These are phyloP conservation scores for Artemisia tridentata DNA, from an alignment of 129 eudicot genomes.

Conservation along the genomic window DNA sequence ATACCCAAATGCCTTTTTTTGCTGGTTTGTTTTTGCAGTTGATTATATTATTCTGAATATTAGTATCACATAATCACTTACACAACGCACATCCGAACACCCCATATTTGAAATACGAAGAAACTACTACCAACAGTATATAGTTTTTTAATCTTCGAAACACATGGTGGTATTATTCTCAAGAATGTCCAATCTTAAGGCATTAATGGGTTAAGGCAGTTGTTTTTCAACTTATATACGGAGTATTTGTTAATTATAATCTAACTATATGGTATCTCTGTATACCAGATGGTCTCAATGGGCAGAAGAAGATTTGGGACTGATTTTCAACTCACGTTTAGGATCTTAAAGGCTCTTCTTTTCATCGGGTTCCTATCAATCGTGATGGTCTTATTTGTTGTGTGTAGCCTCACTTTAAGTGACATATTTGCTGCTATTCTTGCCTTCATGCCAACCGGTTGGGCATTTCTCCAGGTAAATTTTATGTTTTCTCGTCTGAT, in stretches of 20 bases:
- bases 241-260: not conserved
- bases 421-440: slow-evolving; percentile 84
- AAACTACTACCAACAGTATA: not conserved
- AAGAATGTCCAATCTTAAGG: slow-evolving; percentile 3
- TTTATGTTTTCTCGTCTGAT: not conserved
- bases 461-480: slow-evolving; percentile 92
- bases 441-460: slow-evolving; percentile 94
- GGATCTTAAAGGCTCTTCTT: slow-evolving; percentile 91
- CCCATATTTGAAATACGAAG: not conserved
- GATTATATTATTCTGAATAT: too few species aligned
- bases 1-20: too few species aligned
- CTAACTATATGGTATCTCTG: slow-evolving; percentile 23
- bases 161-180: not conserved
- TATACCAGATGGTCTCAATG: slow-evolving; percentile 77
- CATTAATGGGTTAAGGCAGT: slow-evolving; percentile 6
- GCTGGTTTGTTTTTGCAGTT: too few species aligned
- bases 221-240: not conserved
- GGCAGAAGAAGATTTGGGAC: slow-evolving; percentile 92
- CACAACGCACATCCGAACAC: not conserved
- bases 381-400: slow-evolving; percentile 80
- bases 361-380: slow-evolving; percentile 89
- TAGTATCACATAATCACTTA: not conserved
- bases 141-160: not conserved
- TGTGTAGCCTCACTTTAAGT: slow-evolving; percentile 59
- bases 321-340: slow-evolving; percentile 95